Base-by-base conservation (phyloP, 768 basidiomycete genomes). In the Psilocybe sp. region DNA sequence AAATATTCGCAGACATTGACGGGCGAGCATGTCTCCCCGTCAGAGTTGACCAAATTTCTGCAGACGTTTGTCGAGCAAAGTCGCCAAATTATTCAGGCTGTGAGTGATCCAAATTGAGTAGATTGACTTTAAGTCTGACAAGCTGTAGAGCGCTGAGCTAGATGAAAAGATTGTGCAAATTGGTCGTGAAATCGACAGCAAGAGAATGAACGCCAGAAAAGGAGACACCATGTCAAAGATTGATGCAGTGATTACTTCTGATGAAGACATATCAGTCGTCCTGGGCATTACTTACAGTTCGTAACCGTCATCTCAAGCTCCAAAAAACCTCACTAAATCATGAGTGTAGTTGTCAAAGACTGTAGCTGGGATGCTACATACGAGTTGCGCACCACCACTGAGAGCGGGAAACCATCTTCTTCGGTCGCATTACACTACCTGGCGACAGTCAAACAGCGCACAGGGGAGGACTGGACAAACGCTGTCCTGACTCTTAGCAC, bases 401-500 rank as follows among this genome's bases (percentile, higher is more conserved):
- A 73, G 46, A 60, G 69, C 51, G 76, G 75, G 0, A 71, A 75
- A 49, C 73, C 76, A 3, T 73, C 73, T 0, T 59, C 74, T 5
- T 58, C 68, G 0, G 72, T 82, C 19, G 54, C 71, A 2, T 68
- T 86, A 9, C 75, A 81, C 51, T 84, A 84, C 56, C 77, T 78
- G 19, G 81, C 81, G 0, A 67, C 71, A 23, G 69, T 85, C 44
- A 65, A 60, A 0, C 82, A 86, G 55, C 62, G 61, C 54, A 82
- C 83, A 0, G 83, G 83, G 11, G 84, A 86, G 56, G 78, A 82
- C 52, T 86, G 83, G 84, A 70, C 57, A 18, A 66, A 74, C 50
- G 69, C 77, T 1, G 52, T 69, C 1, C 67, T 85, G 31, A 79
- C 73, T 5, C 67, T 85, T 23, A 82, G 77, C 63, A 82, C 82